Evolutionary conservation across 768 basidiomycete species (phyloP), one percentile per base, ranked within the genome.

Genomic region (Wakefieldia striispora): DNA sequence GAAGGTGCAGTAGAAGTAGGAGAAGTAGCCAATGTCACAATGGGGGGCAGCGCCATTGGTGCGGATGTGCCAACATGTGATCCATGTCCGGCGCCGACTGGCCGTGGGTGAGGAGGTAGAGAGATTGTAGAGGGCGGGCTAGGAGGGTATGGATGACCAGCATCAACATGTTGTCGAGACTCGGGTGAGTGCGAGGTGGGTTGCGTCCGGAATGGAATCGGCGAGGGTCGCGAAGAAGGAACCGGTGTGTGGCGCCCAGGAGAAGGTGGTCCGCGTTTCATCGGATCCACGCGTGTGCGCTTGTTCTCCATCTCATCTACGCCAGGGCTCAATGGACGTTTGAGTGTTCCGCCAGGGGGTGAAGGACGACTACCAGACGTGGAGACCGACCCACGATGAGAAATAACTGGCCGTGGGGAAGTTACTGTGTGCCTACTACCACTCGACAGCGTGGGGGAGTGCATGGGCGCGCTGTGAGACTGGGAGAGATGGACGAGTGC

Each of bases 21-120:
- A 7, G 85, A 81, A 29, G n/a, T n/a, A n/a, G 29, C 10, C 20
- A 88, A 68, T 7, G 84, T 86, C 20, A 83, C 77, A 53, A 88
- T 88, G 0, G 85, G 84, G 41, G 87, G 87, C 1, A 88, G 73
- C 1, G 82, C 75, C 38, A 86, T 79, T 17, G 73, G 55, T 17
- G 58, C 62, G 6, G 73, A 71, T 9, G 64, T 44, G 34, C 57
- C 63, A 43, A 64, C 38, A 56, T 79, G 74, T 5, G 70, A 67
- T 19, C 72, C 67, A 43, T 79, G 69, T 1, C 80, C 78, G 1
- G 70, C 60, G 14, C 86, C 87, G 43, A 87, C 76, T 11, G 87
- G 87, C 21, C 84, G 77, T 39, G 88, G 87, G 61, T 88, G 88
- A 21, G 86, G 84, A 36, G 88, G 88, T 27, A 90, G 74, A 7